phyloP scores from a whole-genome alignment of 495 filamentous ascomycete genomes.

The Saxophila tyrrhenica region DNA sequence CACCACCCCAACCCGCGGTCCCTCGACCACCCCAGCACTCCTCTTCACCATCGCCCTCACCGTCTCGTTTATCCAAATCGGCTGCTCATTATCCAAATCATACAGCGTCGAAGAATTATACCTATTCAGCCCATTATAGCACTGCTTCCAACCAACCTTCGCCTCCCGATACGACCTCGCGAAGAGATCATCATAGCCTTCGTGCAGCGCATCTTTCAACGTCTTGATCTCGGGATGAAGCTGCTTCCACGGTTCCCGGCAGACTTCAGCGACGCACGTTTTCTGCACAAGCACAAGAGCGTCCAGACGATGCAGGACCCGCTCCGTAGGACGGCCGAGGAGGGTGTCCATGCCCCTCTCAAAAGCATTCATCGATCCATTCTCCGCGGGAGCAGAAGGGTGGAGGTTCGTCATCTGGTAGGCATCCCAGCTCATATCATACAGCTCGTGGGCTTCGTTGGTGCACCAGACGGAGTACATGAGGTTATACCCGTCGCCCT shows the following conservation, averaged over 20 bases:
- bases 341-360: constrained; percentile 1
- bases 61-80: background rate
- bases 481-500: constrained; percentile 13
- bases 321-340: constrained; percentile 1
- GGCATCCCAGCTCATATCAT: constrained; percentile 23
- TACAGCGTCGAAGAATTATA: background rate
- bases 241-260: constrained; percentile 1
- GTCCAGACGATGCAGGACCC: background rate
- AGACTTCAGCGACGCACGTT: background rate
- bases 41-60: background rate
- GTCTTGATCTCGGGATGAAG: constrained; percentile 10
- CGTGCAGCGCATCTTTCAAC: constrained; percentile 32
- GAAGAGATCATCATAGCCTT: constrained; percentile 48
- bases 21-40: background rate
- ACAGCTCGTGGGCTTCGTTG: constrained; percentile 19
- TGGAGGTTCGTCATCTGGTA: constrained; percentile 52
- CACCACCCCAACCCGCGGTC: background rate
- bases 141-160: constrained; percentile 1
- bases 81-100: background rate
- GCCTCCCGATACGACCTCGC: constrained; percentile 2
- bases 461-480: constrained; percentile 23
- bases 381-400: background rate
- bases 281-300: background rate
- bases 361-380: background rate
- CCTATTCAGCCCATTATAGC: background rate